phyloP scores from a whole-genome alignment of 371 early-diverging fungal species.

The Rhizopus sp. region DNA sequence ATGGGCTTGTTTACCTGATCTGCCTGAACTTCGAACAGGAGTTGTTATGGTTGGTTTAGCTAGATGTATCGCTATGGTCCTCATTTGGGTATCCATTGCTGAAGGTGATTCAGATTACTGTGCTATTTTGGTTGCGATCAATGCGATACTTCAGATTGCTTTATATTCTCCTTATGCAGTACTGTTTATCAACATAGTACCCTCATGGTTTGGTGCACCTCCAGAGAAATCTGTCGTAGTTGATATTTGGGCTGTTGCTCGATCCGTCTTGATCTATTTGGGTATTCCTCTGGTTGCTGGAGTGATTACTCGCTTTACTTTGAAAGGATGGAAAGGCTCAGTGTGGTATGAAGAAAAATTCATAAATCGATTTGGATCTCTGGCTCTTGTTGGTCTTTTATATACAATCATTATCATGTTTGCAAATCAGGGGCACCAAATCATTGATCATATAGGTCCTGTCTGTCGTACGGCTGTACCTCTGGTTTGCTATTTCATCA shows the following conservation, averaged over 20 bases:
- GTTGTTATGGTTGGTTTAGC: constrained; percentile 76
- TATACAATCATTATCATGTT: constrained; percentile 80
- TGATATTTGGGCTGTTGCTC: constrained; percentile 58
- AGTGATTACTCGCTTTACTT: constrained; percentile 53
- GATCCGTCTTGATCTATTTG: constrained; percentile 67
- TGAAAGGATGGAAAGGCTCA: constrained; percentile 34
- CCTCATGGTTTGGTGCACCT: constrained; percentile 48
- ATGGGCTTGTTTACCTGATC: constrained; percentile 73
- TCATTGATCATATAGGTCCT: constrained; percentile 63
- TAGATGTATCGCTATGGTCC: constrained; percentile 82
- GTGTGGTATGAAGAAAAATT: constrained; percentile 63
- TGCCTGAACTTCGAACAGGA: constrained; percentile 69
- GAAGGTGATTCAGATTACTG: constrained; percentile 68
- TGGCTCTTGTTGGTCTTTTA: constrained; percentile 63
- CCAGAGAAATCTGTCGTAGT: constrained; percentile 38
- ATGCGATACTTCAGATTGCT: constrained; percentile 69
- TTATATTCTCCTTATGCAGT: constrained; percentile 66
- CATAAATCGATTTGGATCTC: constrained; percentile 54
- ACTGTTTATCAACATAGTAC: constrained; percentile 58
- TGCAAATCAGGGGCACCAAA: constrained; percentile 70
- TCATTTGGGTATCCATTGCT: constrained; percentile 76
- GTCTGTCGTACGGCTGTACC: constrained; percentile 73
- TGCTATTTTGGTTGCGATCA: constrained; percentile 71
- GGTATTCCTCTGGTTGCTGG: constrained; percentile 72
- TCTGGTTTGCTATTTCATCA: constrained; percentile 64